These are phyloP conservation scores for Apiotrichum siamense DNA, from an alignment of 1,284 basidiomycete species.

Conservation along the genomic window DNA sequence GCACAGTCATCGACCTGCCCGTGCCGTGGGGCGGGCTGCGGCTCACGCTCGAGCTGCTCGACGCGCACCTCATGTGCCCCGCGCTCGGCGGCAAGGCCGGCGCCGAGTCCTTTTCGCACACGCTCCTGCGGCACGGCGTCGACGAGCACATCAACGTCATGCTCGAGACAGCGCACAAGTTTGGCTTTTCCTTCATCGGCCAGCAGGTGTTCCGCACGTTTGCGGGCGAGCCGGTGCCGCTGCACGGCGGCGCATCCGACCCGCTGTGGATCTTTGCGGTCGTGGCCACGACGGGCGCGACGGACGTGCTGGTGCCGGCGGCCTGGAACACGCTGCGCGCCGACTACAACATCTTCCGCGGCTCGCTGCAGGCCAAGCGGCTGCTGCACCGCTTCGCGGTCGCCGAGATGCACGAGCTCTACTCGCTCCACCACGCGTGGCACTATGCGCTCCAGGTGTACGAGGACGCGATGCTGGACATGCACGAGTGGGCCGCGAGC, in stretches of 20 bases:
- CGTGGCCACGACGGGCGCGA: not conserved
- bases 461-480: not conserved
- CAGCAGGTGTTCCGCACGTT: not conserved
- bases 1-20: not conserved
- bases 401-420: not conserved
- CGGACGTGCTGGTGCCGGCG: not conserved
- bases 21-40: not conserved
- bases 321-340: not conserved
- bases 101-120: not conserved
- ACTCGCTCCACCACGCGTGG: not conserved
- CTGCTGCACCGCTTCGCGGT: not conserved
- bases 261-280: constrained; percentile 2
- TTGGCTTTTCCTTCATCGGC: constrained; percentile 1
- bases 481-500: not conserved
- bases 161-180: not conserved
- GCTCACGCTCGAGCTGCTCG: not conserved
- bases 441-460: constrained; percentile 1
- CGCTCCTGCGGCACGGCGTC: not conserved
- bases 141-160: not conserved
- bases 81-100: not conserved
- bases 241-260: not conserved
- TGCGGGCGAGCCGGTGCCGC: not conserved
- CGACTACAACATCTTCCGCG: not conserved
- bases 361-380: not conserved
- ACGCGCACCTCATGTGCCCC: not conserved